Evolutionary conservation across 2,329 filamentous ascomycete genomes (phyloP).

Genomic region (Aspergillus fumigatiaffinis): DNA sequence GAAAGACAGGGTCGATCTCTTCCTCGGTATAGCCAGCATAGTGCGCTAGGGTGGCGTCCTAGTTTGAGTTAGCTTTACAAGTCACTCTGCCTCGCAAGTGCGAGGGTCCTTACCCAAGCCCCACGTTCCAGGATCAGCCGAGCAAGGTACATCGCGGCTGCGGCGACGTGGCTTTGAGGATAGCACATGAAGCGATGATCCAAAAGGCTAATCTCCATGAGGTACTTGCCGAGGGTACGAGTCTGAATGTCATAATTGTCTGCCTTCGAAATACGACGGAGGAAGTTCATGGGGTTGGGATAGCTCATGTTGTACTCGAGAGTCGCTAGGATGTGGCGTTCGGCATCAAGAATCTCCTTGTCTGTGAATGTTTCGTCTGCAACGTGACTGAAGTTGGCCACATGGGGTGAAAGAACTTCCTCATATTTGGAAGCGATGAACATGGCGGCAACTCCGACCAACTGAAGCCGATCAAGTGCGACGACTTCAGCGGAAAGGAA

Average conservation of each 20-base stretch:
- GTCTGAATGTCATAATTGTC: slow-evolving; percentile 99
- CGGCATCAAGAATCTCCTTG: slow-evolving; percentile 92
- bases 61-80: slow-evolving; percentile 16
- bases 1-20: slow-evolving; percentile 87
- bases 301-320: slow-evolving; percentile 97
- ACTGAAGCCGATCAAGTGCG: slow-evolving; percentile 89
- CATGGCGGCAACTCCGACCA: slow-evolving; percentile 98
- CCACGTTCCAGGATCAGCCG: slow-evolving; percentile 87
- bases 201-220: slow-evolving; percentile 93
- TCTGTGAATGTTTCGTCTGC: slow-evolving; percentile 95
- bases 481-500: slow-evolving; percentile 96
- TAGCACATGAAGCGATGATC: slow-evolving; percentile 92
- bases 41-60: slow-evolving; percentile 81
- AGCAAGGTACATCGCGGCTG: slow-evolving; percentile 90
- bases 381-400: slow-evolving; percentile 94
- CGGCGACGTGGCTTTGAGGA: slow-evolving; percentile 84
- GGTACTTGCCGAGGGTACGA: slow-evolving; percentile 92
- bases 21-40: slow-evolving; percentile 92
- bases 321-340: slow-evolving; percentile 85
- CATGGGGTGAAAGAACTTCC: slow-evolving; percentile 93
- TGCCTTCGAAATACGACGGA: slow-evolving; percentile 96
- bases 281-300: slow-evolving; percentile 99
- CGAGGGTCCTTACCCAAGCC: slow-evolving; percentile 67
- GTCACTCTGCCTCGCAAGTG: not conserved
- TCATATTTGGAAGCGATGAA: slow-evolving; percentile 99